A percentile compares a stretch with the other conserved stretches of the same genome.
Conservation (phyloP, 1,284 basidiomycete species). For the Vanrija sp. region DNA sequence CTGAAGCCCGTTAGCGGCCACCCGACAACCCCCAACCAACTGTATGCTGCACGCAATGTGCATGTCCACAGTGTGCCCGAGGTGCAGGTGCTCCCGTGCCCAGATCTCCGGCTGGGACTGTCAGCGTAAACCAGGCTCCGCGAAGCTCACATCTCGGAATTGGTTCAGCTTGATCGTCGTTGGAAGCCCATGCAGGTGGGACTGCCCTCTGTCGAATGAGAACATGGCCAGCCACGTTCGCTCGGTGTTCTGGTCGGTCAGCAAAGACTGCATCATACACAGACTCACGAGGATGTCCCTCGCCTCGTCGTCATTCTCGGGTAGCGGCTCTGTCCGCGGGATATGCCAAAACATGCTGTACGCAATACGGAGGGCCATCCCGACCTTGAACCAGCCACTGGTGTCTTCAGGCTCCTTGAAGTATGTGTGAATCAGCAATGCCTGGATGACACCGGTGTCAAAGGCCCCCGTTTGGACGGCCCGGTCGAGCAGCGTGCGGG, state of each 20-base stretch:
- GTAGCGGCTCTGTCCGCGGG: conserved; percentile 21
- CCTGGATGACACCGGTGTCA: conserved; percentile 33
- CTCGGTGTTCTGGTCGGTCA: conserved; percentile 25
- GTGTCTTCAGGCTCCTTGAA: conserved; percentile 36
- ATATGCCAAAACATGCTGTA: conserved; percentile 35
- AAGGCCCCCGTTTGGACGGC: conserved; percentile 24
- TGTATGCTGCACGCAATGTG: conserved; percentile 35
- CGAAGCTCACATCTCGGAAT: conserved; percentile 24
- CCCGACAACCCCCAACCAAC: conserved; percentile 7
- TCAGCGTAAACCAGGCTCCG: background rate
- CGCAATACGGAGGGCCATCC: conserved; percentile 30
- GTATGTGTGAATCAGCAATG: conserved; percentile 38
- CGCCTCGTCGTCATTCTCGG: conserved; percentile 27
- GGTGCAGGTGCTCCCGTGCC: conserved; percentile 30
- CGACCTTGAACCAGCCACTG: conserved; percentile 30
- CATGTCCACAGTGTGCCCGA: conserved; percentile 33
- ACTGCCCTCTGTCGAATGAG: conserved; percentile 32
- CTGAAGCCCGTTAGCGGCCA: conserved; percentile 4
- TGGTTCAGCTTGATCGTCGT: conserved; percentile 26
- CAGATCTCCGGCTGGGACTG: conserved; percentile 24
- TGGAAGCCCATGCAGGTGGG: conserved; percentile 30
- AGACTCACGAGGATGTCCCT: conserved; percentile 20
- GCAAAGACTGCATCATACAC: background rate
- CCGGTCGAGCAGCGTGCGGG: conserved; percentile 30
- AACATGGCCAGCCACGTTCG: conserved; percentile 38